A percentile compares a stretch with the other conserved stretches of the same genome.
These are phyloP conservation scores for Xylariaceae sp. DNA, from an alignment of 2,329 filamentous ascomycete genomes.

Conservation along the genomic window DNA sequence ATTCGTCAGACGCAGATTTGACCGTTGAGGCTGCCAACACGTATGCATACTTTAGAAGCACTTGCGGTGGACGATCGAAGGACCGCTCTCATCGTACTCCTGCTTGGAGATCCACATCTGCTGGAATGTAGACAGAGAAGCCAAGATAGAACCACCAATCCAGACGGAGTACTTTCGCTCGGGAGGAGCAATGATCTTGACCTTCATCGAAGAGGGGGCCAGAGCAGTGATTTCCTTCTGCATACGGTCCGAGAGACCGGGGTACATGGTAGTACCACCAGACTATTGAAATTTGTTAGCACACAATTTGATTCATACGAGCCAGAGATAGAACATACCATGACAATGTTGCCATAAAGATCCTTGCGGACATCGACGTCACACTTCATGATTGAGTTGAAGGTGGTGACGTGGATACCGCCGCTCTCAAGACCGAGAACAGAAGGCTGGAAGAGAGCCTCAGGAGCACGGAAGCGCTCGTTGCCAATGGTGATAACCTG, in stretches of 20 bases:
- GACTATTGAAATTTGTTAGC: conserved; percentile 63
- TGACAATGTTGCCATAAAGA: conserved; percentile 99
- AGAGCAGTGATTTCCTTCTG: conserved; percentile 99
- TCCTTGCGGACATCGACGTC: conserved; percentile 99
- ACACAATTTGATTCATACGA: background rate
- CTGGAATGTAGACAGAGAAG: conserved; percentile 99
- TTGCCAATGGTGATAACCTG: conserved; percentile 99
- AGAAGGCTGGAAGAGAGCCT: conserved; percentile 99
- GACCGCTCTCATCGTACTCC: conserved; percentile 99
- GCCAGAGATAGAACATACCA: conserved; percentile 71
- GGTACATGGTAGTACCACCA: conserved; percentile 99
- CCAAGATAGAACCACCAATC: conserved; percentile 99
- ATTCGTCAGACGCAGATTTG: conserved; percentile 8
- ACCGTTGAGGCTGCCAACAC: background rate
- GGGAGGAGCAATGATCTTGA: conserved; percentile 99
- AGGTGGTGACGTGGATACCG: conserved; percentile 99
- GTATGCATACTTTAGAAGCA: conserved; percentile 87
- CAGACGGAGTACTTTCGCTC: conserved; percentile 99
- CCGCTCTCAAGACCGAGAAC: conserved; percentile 98
- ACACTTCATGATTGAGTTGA: conserved; percentile 99
- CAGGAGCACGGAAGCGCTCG: conserved; percentile 99
- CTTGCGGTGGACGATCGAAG: conserved; percentile 99
- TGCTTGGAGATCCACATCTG: conserved; percentile 99
- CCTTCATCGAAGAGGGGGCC: conserved; percentile 99
- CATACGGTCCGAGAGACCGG: conserved; percentile 99